A percentile compares a stretch with the other conserved stretches of the same genome.
Conservation (phyloP, 2,329 filamentous ascomycete species). For the Polytolypa hystricis region DNA sequence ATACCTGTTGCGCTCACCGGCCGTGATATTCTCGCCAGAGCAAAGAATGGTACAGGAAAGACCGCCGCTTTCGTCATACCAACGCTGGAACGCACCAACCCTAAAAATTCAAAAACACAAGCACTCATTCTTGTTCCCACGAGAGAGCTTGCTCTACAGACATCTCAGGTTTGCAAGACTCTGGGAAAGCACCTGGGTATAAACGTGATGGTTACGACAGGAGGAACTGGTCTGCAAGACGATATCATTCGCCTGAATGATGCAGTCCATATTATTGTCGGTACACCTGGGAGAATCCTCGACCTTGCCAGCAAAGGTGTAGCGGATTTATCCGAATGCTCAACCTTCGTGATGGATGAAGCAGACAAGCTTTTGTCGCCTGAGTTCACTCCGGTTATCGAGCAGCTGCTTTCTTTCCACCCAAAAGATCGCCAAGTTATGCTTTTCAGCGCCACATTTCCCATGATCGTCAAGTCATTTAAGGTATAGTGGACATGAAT, state of each 20-base stretch:
- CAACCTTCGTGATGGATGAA: constrained; percentile 99
- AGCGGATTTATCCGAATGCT: constrained; percentile 88
- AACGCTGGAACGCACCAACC: constrained; percentile 88
- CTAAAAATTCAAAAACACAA: constrained; percentile 92
- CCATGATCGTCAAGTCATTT: constrained; percentile 92
- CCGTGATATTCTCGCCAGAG: constrained; percentile 86
- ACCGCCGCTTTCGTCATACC: constrained; percentile 97
- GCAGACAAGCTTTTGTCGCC: constrained; percentile 94
- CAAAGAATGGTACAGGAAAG: constrained; percentile 98
- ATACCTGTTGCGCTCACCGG: constrained; percentile 94
- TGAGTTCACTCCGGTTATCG: constrained; percentile 95
- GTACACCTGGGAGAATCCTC: constrained; percentile 89
- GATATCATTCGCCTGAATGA: constrained; percentile 94
- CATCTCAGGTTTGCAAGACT: constrained; percentile 97
- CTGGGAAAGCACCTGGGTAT: constrained; percentile 93
- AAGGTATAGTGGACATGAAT: constrained; percentile 37
- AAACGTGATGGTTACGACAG: constrained; percentile 99
- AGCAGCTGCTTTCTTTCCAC: constrained; percentile 88
- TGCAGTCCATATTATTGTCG: constrained; percentile 92
- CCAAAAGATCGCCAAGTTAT: constrained; percentile 97
- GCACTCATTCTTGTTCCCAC: constrained; percentile 93
- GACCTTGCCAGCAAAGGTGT: constrained; percentile 95
- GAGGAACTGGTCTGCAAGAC: constrained; percentile 87
- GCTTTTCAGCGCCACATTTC: constrained; percentile 98
- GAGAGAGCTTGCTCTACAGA: constrained; percentile 92